Conservation (phyloP, 1,284 basidiomycete genomes). For the Moesziomyces sp. region DNA sequence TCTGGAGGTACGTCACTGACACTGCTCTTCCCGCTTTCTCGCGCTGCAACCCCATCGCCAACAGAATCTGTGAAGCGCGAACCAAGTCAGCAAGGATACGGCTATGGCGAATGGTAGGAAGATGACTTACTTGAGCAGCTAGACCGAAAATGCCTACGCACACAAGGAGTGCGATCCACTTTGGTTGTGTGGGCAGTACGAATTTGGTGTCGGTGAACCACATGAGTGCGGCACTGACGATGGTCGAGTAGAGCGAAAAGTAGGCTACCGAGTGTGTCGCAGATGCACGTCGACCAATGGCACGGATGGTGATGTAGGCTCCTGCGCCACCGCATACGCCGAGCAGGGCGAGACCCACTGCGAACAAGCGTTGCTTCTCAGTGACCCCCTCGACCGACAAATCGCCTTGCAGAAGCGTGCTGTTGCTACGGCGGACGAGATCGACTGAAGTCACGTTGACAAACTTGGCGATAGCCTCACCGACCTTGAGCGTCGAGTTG, state of each 20-base stretch:
- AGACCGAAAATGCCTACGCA: conserved; percentile 56
- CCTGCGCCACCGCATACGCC: conserved; percentile 76
- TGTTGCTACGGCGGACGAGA: conserved; percentile 3
- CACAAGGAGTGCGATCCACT: conserved; percentile 47
- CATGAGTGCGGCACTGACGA: conserved; percentile 71
- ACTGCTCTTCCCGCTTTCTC: conserved; percentile 52
- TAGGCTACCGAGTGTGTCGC: conserved; percentile 78
- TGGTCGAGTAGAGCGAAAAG: conserved; percentile 76
- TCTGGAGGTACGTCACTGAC: conserved; percentile 44
- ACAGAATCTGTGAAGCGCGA: conserved; percentile 26
- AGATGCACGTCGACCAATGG: conserved; percentile 79
- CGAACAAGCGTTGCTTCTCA: conserved; percentile 71
- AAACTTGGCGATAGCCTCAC: conserved; percentile 16
- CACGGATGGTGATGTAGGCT: conserved; percentile 76
- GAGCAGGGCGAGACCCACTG: conserved; percentile 73
- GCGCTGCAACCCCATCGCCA: conserved; percentile 51
- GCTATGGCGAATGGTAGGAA: background rate
- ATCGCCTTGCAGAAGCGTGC: background rate
- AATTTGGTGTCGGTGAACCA: conserved; percentile 38
- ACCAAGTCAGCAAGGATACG: background rate
- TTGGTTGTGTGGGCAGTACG: conserved; percentile 29
- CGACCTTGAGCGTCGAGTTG: conserved; percentile 13
- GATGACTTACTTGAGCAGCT: conserved; percentile 28
- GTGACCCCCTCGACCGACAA: conserved; percentile 55
- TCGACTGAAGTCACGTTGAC: conserved; percentile 18